Evolutionary conservation across 192 early-diverging fungal genomes (phyloP), one percentile per base, ranked within the genome.

Genomic region (Globomyces pollinis-pini): DNA sequence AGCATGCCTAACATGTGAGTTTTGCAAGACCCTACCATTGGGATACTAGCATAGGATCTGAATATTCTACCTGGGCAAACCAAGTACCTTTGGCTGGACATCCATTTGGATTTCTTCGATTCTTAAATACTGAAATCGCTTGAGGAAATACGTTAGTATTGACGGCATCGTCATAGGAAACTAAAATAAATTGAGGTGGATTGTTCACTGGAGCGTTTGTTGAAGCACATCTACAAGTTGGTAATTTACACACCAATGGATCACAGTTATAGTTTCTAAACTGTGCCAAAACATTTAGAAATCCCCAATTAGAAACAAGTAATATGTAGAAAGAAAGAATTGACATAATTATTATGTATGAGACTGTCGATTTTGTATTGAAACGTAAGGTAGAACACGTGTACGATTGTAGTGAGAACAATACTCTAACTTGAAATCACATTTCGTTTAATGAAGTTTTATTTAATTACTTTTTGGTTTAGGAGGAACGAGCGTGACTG

Each of bases 21-120:
- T n/a, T n/a, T n/a, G n/a, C n/a, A n/a, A n/a, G n/a, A n/a, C n/a
- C n/a, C n/a, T n/a, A 71, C 65, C 65, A 68, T 47, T 58, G 45
- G 2, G 55, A 47, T n/a, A 57, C 31, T 9, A 61, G 44, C 45
- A 44, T 61, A 4, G 70, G 70, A 51, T 71, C 60, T 1, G 51
- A 28, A 57, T 86, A 85, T 18, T 72, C 38, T 41, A 79, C 81
- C 38, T 77, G 77, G 1, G 78, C 72, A 63, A 76, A 88, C 68
- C 70, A 88, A 16, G 84, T 82, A 6, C 74, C 71, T 47, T 65
- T 66, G 23, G 69, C 73, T 26, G 75, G 73, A 58, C 86, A 88
- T 1, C 84, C 80, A 63, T 82, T 82, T 20, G 77, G 77, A 59
- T 71, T 71, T 43, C 64, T 59, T 47, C 70, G 50, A 47, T 52